These are phyloP conservation scores for Bombardia bombarda DNA, from an alignment of 495 filamentous ascomycete genomes.

Conservation along the genomic window DNA sequence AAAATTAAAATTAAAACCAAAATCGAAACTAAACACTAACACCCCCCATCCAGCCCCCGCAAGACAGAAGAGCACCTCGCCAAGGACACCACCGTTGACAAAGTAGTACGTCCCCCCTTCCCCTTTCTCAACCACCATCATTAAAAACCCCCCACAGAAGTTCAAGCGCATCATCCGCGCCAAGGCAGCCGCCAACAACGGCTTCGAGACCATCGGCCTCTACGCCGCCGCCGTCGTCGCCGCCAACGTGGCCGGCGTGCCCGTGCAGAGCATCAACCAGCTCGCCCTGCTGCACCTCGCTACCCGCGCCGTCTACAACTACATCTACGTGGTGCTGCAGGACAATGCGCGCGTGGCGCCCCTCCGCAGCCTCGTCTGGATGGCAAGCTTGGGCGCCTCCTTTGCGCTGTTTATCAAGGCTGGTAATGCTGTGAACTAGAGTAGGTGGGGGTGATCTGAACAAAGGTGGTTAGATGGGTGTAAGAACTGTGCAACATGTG, in stretches of 20 bases:
- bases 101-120: conserved; percentile 21
- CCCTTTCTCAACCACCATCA: not conserved
- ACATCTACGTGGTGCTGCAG: conserved; percentile 36
- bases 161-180: conserved; percentile 36
- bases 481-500: no score
- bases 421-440: conserved; percentile 12
- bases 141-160: conserved; percentile 2
- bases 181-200: conserved; percentile 38
- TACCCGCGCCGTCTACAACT: conserved; percentile 36
- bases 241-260: conserved; percentile 34
- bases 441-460: not conserved
- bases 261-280: conserved; percentile 26
- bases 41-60: conserved; percentile 11
- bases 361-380: conserved; percentile 32
- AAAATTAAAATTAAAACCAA: not conserved
- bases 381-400: conserved; percentile 20
- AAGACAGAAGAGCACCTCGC: conserved; percentile 16
- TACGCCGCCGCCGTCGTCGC: conserved; percentile 44
- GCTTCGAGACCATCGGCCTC: conserved; percentile 41
- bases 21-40: not conserved
- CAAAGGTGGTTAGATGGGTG: not conserved
- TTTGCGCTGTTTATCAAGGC: conserved; percentile 36
- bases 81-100: conserved; percentile 35
- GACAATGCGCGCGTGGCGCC: conserved; percentile 24
- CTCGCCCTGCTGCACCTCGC: conserved; percentile 34